Conservation (phyloP, 2,329 filamentous ascomycete genomes). For the Aulographum hederae region DNA sequence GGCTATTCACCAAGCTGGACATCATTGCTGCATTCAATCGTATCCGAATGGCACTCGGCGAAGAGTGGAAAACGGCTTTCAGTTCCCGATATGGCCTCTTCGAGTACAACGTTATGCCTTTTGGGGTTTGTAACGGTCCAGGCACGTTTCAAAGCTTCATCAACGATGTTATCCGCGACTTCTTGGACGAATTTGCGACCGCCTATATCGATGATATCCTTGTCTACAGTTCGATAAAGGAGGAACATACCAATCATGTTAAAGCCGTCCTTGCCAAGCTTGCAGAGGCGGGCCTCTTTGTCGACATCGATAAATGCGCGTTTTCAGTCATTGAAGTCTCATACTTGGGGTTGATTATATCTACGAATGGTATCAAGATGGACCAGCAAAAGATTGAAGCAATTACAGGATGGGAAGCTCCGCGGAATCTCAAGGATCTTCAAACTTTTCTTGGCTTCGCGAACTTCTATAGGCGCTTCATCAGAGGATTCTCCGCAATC, state of each 20-base stretch:
- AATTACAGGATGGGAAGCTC: constrained; percentile 8
- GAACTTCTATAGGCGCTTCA: constrained; percentile 14
- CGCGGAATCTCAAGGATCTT: constrained; percentile 6
- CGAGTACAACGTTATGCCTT: constrained; percentile 15
- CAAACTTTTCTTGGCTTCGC: constrained; percentile 12
- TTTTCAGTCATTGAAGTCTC: constrained; percentile 12
- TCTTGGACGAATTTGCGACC: constrained; percentile 9
- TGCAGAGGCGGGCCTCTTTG: constrained; percentile 3
- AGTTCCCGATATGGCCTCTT: constrained; percentile 13
- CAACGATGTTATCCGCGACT: constrained; percentile 9
- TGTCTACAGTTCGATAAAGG: constrained; percentile 6
- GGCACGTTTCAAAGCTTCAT: constrained; percentile 9
- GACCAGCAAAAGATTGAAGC: constrained; percentile 7
- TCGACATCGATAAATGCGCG: constrained; percentile 10
- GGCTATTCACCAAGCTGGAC: constrained; percentile 16
- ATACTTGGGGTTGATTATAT: constrained; percentile 11
- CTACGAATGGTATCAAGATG: constrained; percentile 9
- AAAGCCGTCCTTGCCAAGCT: constrained; percentile 2
- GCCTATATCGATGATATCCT: constrained; percentile 11
- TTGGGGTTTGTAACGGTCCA: constrained; percentile 7
- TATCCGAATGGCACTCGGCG: constrained; percentile 14
- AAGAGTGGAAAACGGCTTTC: constrained; percentile 18
- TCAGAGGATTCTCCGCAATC: constrained; percentile 8
- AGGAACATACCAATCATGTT: constrained; percentile 4
- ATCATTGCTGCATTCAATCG: constrained; percentile 13